phyloP scores from a whole-genome alignment of 2,329 filamentous ascomycete genomes.

The Penicillium hesseltinei region DNA sequence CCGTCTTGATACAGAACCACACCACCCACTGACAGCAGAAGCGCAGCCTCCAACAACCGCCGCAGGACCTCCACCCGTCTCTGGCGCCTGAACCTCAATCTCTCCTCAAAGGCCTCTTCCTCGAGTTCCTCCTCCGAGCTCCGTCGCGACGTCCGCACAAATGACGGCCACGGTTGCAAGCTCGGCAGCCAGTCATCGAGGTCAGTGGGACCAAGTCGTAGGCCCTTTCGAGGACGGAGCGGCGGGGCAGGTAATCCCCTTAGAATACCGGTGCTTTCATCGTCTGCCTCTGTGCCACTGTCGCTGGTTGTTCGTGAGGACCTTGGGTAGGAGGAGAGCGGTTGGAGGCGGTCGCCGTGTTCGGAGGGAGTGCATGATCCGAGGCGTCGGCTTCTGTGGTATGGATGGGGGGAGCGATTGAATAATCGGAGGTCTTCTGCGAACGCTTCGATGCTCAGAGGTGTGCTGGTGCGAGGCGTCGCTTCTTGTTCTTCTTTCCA shows the following conservation, averaged over 20 bases:
- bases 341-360: slow-evolving; percentile 34
- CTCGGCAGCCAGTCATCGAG: slow-evolving; percentile 32
- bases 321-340: slow-evolving; percentile 37
- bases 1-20: slow-evolving; percentile 40
- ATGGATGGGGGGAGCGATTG: slow-evolving; percentile 66
- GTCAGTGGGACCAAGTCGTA: slow-evolving; percentile 48
- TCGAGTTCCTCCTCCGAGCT: slow-evolving; percentile 34
- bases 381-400: slow-evolving; percentile 61
- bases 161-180: slow-evolving; percentile 33
- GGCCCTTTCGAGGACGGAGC: slow-evolving; percentile 70
- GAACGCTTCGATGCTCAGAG: slow-evolving; percentile 17
- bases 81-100: slow-evolving; percentile 30
- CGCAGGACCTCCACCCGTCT: slow-evolving; percentile 45
- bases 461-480: slow-evolving; percentile 21
- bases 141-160: slow-evolving; percentile 30
- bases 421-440: slow-evolving; percentile 47
- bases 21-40: slow-evolving; percentile 54
- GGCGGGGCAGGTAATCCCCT: slow-evolving; percentile 80
- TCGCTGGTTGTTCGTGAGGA: slow-evolving; percentile 69
- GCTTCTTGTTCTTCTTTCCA: slow-evolving; percentile 31
- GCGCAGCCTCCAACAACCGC: slow-evolving; percentile 53
- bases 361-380: slow-evolving; percentile 49
- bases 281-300: slow-evolving; percentile 91
- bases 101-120: slow-evolving; percentile 22
- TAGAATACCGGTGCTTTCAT: slow-evolving; percentile 74